Base-by-base conservation (phyloP, 345 rosid genomes). In the Pistacia atlantica region DNA sequence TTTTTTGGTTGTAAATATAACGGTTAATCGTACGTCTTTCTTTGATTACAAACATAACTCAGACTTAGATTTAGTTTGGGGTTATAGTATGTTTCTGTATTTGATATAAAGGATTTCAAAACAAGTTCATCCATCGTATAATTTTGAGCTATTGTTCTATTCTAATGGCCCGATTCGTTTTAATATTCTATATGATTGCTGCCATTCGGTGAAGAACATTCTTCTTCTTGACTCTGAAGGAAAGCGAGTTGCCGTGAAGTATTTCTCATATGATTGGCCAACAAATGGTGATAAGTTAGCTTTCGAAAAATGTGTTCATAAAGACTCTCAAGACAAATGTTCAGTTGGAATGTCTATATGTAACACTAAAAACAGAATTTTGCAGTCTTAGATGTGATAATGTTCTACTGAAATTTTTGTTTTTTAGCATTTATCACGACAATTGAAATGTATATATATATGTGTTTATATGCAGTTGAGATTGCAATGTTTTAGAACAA, bases 181-280 rank as follows among this genome's bases (percentile, higher is more conserved):
- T 42, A 17, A n/a, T 69, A 33, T 25, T 46, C 72, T 54, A 37
- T 69, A 95, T 97, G 97, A 91, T 74, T 78, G 82, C 7, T 93
- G 98, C 84, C 97, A 97, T 59, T 73, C 83, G 49, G 87, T 95
- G 22, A 95, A 95, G 82, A 95, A 92, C 85, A 88, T 93, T 87
- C 93, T 95, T 74, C 85, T 95, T 78, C 89, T 95, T 28, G 99
- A 95, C 78, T 90, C 99, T 31, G 97, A 95, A 84, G 99, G 98
- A 66, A 95, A 92, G 79, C 99, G 98, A 66, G 90, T 95, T 38
- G 97, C 96, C 2, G 90, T 90, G 77, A 95, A 87, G 79, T 95
- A 95, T 69, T 95, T 84, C 83, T 89, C 98, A 0, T 97, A 95
- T 87, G 98, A 93, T 31, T 91, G 98, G 97, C 84, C 94, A 20